These are phyloP conservation scores for Rehmannia glutinosa DNA, from an alignment of 257 asterid species.

Conservation along the genomic window DNA sequence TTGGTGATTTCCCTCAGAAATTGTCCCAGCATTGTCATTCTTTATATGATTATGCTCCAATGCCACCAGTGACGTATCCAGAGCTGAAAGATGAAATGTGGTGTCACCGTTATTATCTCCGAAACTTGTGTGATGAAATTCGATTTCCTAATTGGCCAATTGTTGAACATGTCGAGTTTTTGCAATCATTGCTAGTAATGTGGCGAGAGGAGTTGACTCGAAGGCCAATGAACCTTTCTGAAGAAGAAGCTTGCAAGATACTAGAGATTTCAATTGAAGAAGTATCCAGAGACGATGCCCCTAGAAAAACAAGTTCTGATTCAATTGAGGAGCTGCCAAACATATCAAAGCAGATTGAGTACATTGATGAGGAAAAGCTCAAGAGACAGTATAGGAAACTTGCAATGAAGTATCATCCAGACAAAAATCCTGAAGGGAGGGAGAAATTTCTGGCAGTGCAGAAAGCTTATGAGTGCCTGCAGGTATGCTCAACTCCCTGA, in stretches of 20 bases:
- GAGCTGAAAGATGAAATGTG: slow-evolving; percentile 99
- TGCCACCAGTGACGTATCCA: slow-evolving; percentile 98
- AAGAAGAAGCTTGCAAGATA: slow-evolving; percentile 95
- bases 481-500: slow-evolving; percentile 46
- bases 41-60: slow-evolving; percentile 95
- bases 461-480: slow-evolving; percentile 96
- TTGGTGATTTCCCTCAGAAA: slow-evolving; percentile 95
- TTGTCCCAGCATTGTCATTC: slow-evolving; percentile 94
- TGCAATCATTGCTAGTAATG: slow-evolving; percentile 94
- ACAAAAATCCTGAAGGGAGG: slow-evolving; percentile 97
- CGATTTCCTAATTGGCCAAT: slow-evolving; percentile 98
- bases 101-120: slow-evolving; percentile 97
- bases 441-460: slow-evolving; percentile 97
- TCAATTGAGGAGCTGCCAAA: slow-evolving; percentile 46
- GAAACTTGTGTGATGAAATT: slow-evolving; percentile 93
- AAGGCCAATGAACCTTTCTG: slow-evolving; percentile 99
- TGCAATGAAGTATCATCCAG: slow-evolving; percentile 98
- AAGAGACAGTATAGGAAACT: slow-evolving; percentile 96
- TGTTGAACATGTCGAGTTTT: slow-evolving; percentile 96
- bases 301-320: slow-evolving; percentile 39
- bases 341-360: slow-evolving; percentile 77
- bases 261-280: slow-evolving; percentile 91
- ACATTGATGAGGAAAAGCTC: slow-evolving; percentile 96
- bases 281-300: slow-evolving; percentile 83
- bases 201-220: slow-evolving; percentile 98